phyloP scores from a whole-genome alignment of 1,139 yeast species.

The Candida neerlandica region DNA sequence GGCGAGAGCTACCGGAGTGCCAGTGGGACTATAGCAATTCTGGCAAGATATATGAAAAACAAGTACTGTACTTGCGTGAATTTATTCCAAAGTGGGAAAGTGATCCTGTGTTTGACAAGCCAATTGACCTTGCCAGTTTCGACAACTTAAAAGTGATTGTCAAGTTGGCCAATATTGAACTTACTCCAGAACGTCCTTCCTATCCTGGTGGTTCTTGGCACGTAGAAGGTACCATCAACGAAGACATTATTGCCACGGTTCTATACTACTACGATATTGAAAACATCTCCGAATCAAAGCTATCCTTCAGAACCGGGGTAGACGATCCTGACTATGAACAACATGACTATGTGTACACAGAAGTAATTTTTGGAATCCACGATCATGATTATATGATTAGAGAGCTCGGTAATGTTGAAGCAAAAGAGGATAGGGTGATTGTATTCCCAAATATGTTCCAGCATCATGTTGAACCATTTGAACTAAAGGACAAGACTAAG shows the following conservation, averaged over 20 bases:
- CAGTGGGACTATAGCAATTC: conserved; percentile 12
- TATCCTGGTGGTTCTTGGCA: too few species aligned
- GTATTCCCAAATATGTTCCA: conserved; percentile 45
- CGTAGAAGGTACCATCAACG: conserved; percentile 46
- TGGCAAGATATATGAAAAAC: conserved; percentile 14
- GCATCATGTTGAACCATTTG: conserved; percentile 44
- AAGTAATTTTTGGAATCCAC: conserved; percentile 28
- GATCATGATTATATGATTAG: conserved; percentile 29
- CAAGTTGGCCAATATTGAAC: too few species aligned
- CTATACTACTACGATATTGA: conserved; percentile 46
- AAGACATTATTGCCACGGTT: conserved; percentile 45
- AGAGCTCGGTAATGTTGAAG: conserved; percentile 28
- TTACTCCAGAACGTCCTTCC: too few species aligned
- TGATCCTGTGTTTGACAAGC: too few species aligned
- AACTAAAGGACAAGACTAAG: conserved; percentile 34
- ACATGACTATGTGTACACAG: conserved; percentile 28
- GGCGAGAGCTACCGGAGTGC: conserved; percentile 9
- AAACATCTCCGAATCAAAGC: conserved; percentile 38
- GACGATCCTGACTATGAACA: conserved; percentile 43
- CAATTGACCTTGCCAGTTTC: too few species aligned
- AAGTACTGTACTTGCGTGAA: conserved; percentile 18
- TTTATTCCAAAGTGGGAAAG: too few species aligned
- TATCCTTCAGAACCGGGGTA: conserved; percentile 33
- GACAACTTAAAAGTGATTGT: too few species aligned
- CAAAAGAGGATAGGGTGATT: conserved; percentile 30